Evolutionary conservation across 331 rosid species (phyloP), one percentile per base, ranked within the genome.

Genomic region (Saraca asoca): DNA sequence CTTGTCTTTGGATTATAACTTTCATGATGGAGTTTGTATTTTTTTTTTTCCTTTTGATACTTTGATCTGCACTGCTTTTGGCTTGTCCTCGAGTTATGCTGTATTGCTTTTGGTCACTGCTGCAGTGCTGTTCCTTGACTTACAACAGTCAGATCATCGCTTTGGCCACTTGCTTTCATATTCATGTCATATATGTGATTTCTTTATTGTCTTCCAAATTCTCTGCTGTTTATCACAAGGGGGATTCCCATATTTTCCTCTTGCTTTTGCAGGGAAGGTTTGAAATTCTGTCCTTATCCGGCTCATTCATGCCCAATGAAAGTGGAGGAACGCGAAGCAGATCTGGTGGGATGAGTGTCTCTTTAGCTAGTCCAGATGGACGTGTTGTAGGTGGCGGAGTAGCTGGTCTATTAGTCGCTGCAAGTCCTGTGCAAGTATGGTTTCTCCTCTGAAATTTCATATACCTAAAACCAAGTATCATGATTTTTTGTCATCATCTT

Each of bases 371-470:
- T 78, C 95, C 98, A 10, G 96, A 93, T 44, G 98, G 98, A 24
- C 96, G 96, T 13, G 98, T 93, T 7, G 95, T 93, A 39, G 98
- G 98, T 0, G 98, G 98, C 2, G 95, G 98, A 66, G 98, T 93
- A 59, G 98, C 95, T 35, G 98, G 98, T 70, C 82, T 93, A 10
- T 78, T 93, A 62, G 90, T 93, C 20, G 98, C 98, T 65, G 98
- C 98, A 64, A 82, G 94, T 83, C 96, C 98, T 14, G 88, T 93
- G 69, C 96, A 93, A 88, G 98, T 81, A 76, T 18, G 43, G 9
- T 7, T 66, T 68, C 41, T 15, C 52, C 29, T 59, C 54, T 12
- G 10, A 9, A 31, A n/a, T 0, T 50, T 37, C 1, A 38, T 38
- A n/a, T 12, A 18, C 49, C 3, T 44, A 0, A 55, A 17, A 13